A percentile compares a stretch with the other conserved stretches of the same genome.
phyloP scores from a whole-genome alignment of 2,329 filamentous ascomycete genomes.

The Aspergillus clavatus region DNA sequence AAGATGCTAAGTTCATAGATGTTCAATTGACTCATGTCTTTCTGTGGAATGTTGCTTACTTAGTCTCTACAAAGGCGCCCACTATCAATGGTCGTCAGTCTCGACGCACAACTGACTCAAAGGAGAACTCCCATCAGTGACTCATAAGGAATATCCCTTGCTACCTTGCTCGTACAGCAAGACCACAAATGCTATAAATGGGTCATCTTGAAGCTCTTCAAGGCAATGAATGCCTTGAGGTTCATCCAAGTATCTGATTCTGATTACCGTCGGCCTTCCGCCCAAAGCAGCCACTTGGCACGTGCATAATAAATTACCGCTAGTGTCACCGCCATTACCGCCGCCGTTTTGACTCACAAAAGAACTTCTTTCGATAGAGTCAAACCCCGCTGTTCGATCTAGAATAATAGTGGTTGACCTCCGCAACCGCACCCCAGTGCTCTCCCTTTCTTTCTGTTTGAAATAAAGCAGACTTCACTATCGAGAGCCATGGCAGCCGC shows the following conservation, averaged over 20 bases:
- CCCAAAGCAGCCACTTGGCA: neutral
- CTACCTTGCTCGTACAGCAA: no score
- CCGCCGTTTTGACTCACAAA: slow-evolving; percentile 5
- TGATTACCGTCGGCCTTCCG: neutral
- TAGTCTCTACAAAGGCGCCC: neutral
- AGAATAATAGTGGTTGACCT: slow-evolving; percentile 7
- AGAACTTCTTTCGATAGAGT: slow-evolving; percentile 11
- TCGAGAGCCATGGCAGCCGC: slow-evolving; percentile 37
- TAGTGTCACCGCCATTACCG: neutral
- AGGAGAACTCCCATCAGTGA: no score
- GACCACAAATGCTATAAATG: no score
- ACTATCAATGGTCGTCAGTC: no score
- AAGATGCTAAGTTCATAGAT: neutral
- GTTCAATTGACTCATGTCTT: neutral
- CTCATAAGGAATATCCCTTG: no score
- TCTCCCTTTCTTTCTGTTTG: slow-evolving; percentile 20
- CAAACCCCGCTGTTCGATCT: slow-evolving; percentile 16
- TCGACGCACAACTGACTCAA: no score
- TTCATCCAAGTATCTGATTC: neutral
- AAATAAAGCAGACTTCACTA: slow-evolving; percentile 20
- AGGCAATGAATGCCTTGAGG: no score
- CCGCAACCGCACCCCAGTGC: slow-evolving; percentile 10
- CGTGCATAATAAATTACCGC: neutral
- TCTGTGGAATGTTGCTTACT: neutral
- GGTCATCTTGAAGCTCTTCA: no score